Percentiles rank a stretch among this genome's conserved stretches.
Evolutionary conservation across 2,329 filamentous ascomycete species (phyloP).

Genomic region (Aspergillus aculeatus): DNA sequence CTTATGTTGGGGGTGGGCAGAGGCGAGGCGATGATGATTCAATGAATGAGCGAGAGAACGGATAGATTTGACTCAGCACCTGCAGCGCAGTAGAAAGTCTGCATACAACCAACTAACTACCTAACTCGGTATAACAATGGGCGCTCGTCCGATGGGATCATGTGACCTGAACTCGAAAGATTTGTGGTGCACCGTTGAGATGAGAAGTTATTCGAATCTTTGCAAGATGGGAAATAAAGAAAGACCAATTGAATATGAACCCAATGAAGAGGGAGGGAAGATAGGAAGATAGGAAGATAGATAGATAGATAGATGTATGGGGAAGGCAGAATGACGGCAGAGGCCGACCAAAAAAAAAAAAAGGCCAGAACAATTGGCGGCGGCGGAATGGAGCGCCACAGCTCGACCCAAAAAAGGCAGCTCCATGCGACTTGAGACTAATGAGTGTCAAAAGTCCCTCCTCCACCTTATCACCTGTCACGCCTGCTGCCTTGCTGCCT

Average conservation of each 20-base stretch:
- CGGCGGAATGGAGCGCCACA: neutral
- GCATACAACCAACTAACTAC: neutral
- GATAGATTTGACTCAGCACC: neutral
- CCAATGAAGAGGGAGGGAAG: too few relatives aligned
- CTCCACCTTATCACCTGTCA: neutral
- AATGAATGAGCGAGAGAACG: neutral
- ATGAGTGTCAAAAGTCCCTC: neutral
- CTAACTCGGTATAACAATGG: too few relatives aligned
- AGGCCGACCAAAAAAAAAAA: neutral
- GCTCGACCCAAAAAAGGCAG: constrained; percentile 5
- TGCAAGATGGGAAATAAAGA: too few relatives aligned
- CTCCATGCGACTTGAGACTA: neutral
- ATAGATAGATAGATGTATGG: too few relatives aligned
- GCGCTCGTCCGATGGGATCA: too few relatives aligned
- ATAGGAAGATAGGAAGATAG: too few relatives aligned
- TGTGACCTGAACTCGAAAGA: too few relatives aligned
- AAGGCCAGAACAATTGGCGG: neutral
- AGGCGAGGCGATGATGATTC: too few relatives aligned
- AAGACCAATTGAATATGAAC: too few relatives aligned
- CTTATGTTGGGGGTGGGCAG: neutral
- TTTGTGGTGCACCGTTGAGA: too few relatives aligned
- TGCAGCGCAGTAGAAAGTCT: neutral
- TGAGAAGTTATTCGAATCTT: too few relatives aligned
- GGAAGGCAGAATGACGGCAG: neutral
- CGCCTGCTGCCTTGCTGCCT: too few relatives aligned